Evolutionary conservation across 805 yeast species (phyloP), one percentile per base, ranked within the genome.

Genomic region (Kazachstania bromeliacearum): DNA sequence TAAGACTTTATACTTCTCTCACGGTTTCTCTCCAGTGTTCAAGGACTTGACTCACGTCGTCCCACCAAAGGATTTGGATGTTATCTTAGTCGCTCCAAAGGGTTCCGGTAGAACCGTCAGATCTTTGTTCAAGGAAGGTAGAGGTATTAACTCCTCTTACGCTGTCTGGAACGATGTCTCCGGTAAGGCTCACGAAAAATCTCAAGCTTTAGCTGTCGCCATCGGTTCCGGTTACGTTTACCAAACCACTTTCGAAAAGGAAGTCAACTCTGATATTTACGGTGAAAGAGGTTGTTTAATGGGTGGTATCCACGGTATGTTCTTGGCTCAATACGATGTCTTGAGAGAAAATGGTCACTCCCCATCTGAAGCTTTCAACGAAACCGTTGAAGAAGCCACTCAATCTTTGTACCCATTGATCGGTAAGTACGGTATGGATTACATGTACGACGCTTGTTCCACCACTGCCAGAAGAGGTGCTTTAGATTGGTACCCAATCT

Each of bases 251-350:
- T 94, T 94, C 62, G 96, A 94, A 75, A 87, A 80, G 73, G 98
- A 92, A 75, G 98, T 92, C 62, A 85, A 83, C 85, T 88, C 97
- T 50, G 98, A 92, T 68, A 75, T 92, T 63, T 92, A 92, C 75
- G 98, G 98, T 73, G 98, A 92, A 79, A 85, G 98, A 77, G 98
- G 98, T 65, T 92, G 97, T 74, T 76, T 92, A 57, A 92, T 89
- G 98, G 98, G 97, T 67, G 97, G 97, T 79, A 89, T 92, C 75
- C 98, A 92, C 77, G 98, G 98, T 79, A 92, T 92, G 97, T 92
- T 92, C 92, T 79, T 92, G 62, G 98, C 98, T 56, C 98, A 92
- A 76, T 92, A 92, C 78, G 98, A 92, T 73, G 98, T 92, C 46
- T 80, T 92, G 67, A 88, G 98, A 75, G 97, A 89, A 76, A 87